phyloP scores from a whole-genome alignment of 2,329 filamentous ascomycete genomes.

The Epichloe amarillans region DNA sequence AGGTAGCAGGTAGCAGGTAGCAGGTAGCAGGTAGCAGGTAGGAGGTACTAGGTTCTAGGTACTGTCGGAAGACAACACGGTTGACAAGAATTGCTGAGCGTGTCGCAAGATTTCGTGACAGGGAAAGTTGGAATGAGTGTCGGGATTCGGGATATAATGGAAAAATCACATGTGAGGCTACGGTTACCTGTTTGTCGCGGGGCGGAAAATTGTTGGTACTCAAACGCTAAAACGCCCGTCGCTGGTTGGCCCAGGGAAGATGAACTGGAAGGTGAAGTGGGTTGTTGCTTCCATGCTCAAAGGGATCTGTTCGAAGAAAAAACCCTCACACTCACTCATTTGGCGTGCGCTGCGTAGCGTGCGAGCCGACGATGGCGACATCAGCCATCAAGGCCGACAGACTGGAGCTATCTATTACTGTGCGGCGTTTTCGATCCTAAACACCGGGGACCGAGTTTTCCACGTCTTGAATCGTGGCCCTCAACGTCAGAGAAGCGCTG shows the following conservation, averaged over 20 bases:
- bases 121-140: neutral
- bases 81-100: neutral
- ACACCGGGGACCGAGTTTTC: too few species aligned
- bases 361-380: neutral
- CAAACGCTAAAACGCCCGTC: neutral
- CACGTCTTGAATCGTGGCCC: neutral
- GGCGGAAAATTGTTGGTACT: neutral
- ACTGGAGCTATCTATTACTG: too few species aligned
- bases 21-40: neutral
- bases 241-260: constrained; percentile 1
- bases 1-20: too few species aligned
- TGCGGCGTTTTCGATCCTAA: too few species aligned
- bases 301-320: too few species aligned
- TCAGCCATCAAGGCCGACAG: too few species aligned
- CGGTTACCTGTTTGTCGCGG: neutral
- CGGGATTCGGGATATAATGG: neutral
- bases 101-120: neutral
- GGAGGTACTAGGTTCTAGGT: too few species aligned
- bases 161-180: neutral
- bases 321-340: neutral
- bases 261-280: neutral
- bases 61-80: too few species aligned
- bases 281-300: neutral
- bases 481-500: neutral
- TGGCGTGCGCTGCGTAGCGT: neutral